phyloP scores from a whole-genome alignment of 495 filamentous ascomycete species.

The Aspergillus indologenus region DNA sequence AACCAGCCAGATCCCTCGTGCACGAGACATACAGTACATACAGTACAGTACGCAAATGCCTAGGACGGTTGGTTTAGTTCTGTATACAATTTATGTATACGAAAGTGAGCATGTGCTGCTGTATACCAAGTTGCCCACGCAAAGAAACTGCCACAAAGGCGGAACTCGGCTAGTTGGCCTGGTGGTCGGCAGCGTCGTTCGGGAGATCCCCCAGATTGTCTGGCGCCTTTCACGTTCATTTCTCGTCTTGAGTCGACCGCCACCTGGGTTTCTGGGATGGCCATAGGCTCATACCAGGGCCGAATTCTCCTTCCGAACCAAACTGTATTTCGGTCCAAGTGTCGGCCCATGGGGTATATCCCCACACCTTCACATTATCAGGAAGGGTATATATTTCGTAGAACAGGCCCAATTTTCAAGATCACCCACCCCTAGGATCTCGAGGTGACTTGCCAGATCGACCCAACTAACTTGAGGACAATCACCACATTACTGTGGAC shows the following conservation, averaged over 20 bases:
- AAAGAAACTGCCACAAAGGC: constrained; percentile 15
- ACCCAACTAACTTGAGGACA: neutral
- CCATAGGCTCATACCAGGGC: constrained; percentile 5
- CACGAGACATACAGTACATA: too few relatives aligned
- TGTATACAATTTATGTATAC: neutral
- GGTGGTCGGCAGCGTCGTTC: constrained; percentile 24
- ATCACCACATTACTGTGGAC: too few relatives aligned
- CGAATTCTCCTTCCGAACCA: constrained; percentile 25
- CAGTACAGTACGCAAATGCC: too few relatives aligned
- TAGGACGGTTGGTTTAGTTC: too few relatives aligned
- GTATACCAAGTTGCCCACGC: neutral
- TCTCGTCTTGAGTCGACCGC: constrained; percentile 13
- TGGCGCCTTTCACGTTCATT: constrained; percentile 15
- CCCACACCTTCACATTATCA: constrained; percentile 3
- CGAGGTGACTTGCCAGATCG: neutral
- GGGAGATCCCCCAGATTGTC: constrained; percentile 24
- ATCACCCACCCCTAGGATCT: neutral
- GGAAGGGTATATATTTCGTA: constrained; percentile 11
- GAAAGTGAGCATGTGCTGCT: neutral
- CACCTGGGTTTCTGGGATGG: neutral
- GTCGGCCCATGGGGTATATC: constrained; percentile 8
- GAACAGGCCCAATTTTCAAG: constrained; percentile 1
- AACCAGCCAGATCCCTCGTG: neutral
- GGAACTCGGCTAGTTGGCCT: constrained; percentile 25
- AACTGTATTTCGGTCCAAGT: constrained; percentile 17